Evolutionary conservation across 441 rosid species (phyloP), one percentile per base, ranked within the genome.

Genomic region (Adansonia gregorii): DNA sequence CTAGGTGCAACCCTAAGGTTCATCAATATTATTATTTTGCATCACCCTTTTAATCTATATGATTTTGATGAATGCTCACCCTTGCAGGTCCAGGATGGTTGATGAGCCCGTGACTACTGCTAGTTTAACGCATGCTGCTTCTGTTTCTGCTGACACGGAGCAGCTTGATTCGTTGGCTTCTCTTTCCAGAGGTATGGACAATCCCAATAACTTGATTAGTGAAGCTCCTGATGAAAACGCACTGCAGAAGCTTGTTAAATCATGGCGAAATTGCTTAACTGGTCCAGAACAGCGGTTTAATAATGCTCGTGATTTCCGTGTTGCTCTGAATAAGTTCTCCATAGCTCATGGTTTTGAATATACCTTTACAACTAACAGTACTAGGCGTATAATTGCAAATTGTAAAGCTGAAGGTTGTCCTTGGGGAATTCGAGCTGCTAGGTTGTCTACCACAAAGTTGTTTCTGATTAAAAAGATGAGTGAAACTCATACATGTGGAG

Each of bases 211-310:
- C 20, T 27, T 45, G 6, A 54, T 76, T 75, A 17, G 24, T 1
- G 19, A 49, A 31, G 15, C 54, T 49, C 83, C 83, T 7, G 88
- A 85, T 22, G 93, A 39, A 87, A 6, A 83, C 0, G 88, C 39
- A 5, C 86, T 80, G 64, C 92, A 91, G 83, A 71, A 71, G 31
- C 61, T 71, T 71, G 27, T 52, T 71, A 71, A 71, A 71, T 52
- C 61, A 3, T 92, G 98, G 97, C 94, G 91, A 67, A 94, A 89
- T 80, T 84, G 87, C 31, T 89, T 94, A 19, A 94, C 94, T 0
- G 97, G 98, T 52, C 91, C 92, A 49, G 97, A 90, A 71, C 98
- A 94, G 79, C 83, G 94, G 81, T 92, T 94, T 77, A 87, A 76
- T 78, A 90, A 90, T 83, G 89, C 88, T 77, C 79, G 77, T 9